Conservation (phyloP, 805 yeast species). For the fission yeast (Schizosaccharomyces pombe) region DNA sequence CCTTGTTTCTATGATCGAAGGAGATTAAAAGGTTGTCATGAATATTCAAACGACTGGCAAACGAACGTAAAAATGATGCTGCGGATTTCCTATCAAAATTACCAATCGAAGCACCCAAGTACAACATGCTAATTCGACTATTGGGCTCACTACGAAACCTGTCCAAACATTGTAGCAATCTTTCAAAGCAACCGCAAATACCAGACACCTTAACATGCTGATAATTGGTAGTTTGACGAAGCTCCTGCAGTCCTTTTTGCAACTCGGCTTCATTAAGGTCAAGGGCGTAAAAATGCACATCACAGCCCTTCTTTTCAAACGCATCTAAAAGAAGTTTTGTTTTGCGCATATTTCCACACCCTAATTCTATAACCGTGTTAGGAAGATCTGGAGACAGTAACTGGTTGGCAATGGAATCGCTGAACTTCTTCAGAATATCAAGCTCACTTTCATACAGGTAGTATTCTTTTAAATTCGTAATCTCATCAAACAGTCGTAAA, state of each 20-base stretch:
- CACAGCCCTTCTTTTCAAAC: conserved; percentile 7
- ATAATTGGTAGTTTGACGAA: background rate
- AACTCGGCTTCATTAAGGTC: conserved; percentile 9
- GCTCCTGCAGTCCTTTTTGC: conserved; percentile 6
- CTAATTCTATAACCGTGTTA: conserved; percentile 9
- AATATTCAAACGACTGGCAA: conserved; percentile 5
- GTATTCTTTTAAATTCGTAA: conserved; percentile 9
- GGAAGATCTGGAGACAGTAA: conserved; percentile 5
- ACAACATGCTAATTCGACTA: conserved; percentile 7
- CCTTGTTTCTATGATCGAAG: conserved; percentile 10
- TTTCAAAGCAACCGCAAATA: conserved; percentile 10
- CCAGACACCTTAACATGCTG: conserved; percentile 7
- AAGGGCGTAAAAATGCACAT: conserved; percentile 9
- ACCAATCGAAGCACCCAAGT: conserved; percentile 12
- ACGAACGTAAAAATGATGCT: conserved; percentile 6
- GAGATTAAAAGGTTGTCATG: conserved; percentile 9
- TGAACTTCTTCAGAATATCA: conserved; percentile 6
- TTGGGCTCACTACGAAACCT: background rate
- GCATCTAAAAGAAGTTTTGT: conserved; percentile 9
- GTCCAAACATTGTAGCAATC: conserved; percentile 9
- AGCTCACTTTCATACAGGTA: conserved; percentile 9
- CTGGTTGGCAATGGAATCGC: conserved; percentile 7
- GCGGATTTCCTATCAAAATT: conserved; percentile 9
- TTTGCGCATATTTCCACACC: conserved; percentile 11
- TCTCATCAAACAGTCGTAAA: conserved; percentile 10